These are phyloP conservation scores for Vanilla planifolia DNA, from an alignment of 106 monocot species.

Conservation along the genomic window DNA sequence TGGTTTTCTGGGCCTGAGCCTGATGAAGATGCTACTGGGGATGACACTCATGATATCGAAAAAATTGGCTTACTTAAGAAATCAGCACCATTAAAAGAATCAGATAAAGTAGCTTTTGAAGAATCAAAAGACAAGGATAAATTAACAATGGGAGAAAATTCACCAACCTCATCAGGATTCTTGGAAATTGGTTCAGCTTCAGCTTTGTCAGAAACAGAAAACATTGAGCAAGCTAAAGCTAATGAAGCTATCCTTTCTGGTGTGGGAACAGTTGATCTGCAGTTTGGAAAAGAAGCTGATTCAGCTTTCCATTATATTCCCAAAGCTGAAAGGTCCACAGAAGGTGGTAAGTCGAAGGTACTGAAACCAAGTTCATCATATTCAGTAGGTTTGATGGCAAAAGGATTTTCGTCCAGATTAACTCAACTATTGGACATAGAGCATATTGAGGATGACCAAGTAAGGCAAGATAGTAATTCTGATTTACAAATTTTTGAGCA, in stretches of 20 bases:
- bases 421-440: neutral
- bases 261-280: neutral
- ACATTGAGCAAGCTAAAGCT: neutral
- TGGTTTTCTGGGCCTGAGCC: slow-evolving; percentile 81
- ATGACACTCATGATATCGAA: slow-evolving; percentile 17
- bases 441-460: slow-evolving; percentile 10
- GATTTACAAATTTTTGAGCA: slow-evolving; percentile 8
- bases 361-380: slow-evolving; percentile 9
- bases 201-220: neutral
- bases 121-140: neutral
- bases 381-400: slow-evolving; percentile 4
- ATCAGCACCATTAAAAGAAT: neutral
- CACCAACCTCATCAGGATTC: neutral
- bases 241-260: slow-evolving; percentile 3
- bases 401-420: slow-evolving; percentile 3
- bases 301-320: neutral
- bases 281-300: neutral
- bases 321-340: slow-evolving; percentile 1
- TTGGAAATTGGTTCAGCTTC: neutral
- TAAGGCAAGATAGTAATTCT: slow-evolving; percentile 10
- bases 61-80: slow-evolving; percentile 7
- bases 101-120: neutral
- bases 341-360: slow-evolving; percentile 3
- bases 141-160: neutral
- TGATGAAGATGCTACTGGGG: slow-evolving; percentile 20